Base-by-base conservation (phyloP, 2,329 filamentous ascomycete species). In the Ceratocystis cacaofunesta region DNA sequence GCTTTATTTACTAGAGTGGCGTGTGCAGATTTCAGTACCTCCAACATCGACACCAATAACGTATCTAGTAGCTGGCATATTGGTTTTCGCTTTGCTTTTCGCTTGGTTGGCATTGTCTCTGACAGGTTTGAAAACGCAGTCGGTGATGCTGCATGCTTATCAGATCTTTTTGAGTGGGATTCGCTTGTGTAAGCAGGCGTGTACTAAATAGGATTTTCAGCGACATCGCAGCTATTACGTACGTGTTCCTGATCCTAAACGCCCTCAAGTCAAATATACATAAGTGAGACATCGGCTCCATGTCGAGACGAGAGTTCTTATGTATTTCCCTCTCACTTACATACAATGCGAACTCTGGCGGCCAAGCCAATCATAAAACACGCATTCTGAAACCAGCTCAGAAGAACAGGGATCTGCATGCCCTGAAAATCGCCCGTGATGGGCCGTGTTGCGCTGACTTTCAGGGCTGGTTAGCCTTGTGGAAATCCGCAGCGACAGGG, bases 1-100 rank as follows among this genome's bases (percentile, higher is more conserved):
- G 12, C 22, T 58, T 30, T 41, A 28, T 52, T 1, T 57, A n/a
- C 32, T 44, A 2, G 28, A 62, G 17, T 30, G 15, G 32, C 43
- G 7, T 28, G 19, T 57, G 22, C 10, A 3, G 2, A 36, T 22
- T 7, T 25, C 5, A 32, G 15, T 61, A 67, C 76, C 78, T 63
- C 75, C 75, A 10, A 77, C 75, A 66, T 76, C 75, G 62, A 77
- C 73, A 61, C 75, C 75, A 46, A 77, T 74, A 25, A 75, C 72
- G 8, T 75, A 69, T 5, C 67, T 68, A 12, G 63, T 8, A 12
- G 43, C 41, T 10, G 48, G 5, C 7, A 17, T 17, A 36, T 36
- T 36, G 3, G 10, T 12, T 10, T 22, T 50, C 17, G n/a, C 17
- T 15, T 8, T 64, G 36, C 22, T 44, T n/a, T 28, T 22, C 19